A percentile compares a stretch with the other conserved stretches of the same genome.
phyloP scores from a whole-genome alignment of 768 basidiomycete genomes.

The Phaeotremella fagi region DNA sequence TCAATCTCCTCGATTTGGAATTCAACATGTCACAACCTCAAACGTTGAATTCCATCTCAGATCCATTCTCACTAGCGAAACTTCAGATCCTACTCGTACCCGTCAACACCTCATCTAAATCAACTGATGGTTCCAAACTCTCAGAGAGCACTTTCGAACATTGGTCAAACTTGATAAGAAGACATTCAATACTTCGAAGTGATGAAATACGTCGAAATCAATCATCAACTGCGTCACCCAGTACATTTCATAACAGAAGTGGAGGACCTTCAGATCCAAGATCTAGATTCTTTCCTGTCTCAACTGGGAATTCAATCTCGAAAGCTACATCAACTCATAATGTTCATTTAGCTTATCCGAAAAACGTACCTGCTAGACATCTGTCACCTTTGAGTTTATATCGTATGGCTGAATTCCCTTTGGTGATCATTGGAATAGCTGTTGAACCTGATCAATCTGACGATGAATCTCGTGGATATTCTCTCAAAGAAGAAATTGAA shows the following conservation, averaged over 20 bases:
- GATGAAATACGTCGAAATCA: conserved; percentile 52
- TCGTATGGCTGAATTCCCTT: conserved; percentile 61
- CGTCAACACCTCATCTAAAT: conserved; percentile 48
- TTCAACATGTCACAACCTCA: conserved; percentile 6
- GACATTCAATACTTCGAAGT: conserved; percentile 75
- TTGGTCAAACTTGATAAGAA: conserved; percentile 68
- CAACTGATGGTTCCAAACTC: conserved; percentile 56
- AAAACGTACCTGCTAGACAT: conserved; percentile 67
- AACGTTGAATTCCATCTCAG: conserved; percentile 29
- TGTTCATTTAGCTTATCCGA: conserved; percentile 72
- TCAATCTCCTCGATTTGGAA: neutral
- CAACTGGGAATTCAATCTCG: conserved; percentile 53
- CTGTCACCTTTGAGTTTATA: conserved; percentile 68
- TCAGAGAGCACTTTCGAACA: conserved; percentile 63
- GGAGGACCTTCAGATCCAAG: conserved; percentile 10
- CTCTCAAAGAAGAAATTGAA: conserved; percentile 16
- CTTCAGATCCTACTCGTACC: conserved; percentile 80
- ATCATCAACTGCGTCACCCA: conserved; percentile 52
- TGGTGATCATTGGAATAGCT: conserved; percentile 78
- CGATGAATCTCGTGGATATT: conserved; percentile 44
- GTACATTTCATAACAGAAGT: conserved; percentile 14
- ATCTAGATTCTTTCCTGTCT: conserved; percentile 74
- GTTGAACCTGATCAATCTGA: conserved; percentile 59
- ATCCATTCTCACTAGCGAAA: conserved; percentile 65
- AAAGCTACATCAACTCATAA: conserved; percentile 59